phyloP scores from a whole-genome alignment of 306 rosid genomes.

The Lablab purpureus region DNA sequence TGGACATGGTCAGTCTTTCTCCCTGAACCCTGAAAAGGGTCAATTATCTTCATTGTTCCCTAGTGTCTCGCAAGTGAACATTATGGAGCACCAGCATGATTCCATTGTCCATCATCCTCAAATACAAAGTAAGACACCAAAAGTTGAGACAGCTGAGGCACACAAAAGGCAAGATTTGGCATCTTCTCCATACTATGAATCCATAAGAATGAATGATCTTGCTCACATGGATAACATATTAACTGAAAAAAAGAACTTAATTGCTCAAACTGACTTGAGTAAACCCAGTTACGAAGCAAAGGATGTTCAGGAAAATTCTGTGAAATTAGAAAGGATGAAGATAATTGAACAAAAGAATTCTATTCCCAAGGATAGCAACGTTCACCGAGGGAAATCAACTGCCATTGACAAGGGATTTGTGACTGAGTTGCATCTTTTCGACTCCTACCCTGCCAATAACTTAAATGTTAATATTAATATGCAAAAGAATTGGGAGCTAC shows the following conservation, averaged over 20 bases:
- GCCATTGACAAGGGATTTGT: conserved; percentile 37
- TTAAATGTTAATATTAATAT: conserved; percentile 28
- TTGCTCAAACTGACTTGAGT: conserved; percentile 44
- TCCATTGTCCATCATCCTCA: conserved; percentile 48
- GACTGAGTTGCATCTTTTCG: conserved; percentile 49
- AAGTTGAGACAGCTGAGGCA: conserved; percentile 51
- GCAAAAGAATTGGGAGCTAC: conserved; percentile 49
- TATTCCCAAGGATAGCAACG: conserved; percentile 50
- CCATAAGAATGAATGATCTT: conserved; percentile 48
- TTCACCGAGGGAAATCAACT: conserved; percentile 53
- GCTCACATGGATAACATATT: conserved; percentile 45
- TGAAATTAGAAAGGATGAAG: conserved; percentile 46
- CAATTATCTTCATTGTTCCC: conserved; percentile 54
- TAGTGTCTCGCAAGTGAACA: conserved; percentile 52
- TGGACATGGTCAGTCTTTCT: conserved; percentile 53
- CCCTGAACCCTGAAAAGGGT: conserved; percentile 58
- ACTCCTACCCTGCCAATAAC: conserved; percentile 45
- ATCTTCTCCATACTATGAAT: conserved; percentile 51
- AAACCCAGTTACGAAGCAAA: conserved; percentile 44
- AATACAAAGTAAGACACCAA: conserved; percentile 50
- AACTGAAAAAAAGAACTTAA: conserved; percentile 37
- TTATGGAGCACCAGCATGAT: conserved; percentile 49
- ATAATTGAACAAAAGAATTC: conserved; percentile 47
- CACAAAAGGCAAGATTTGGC: conserved; percentile 51
- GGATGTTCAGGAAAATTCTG: conserved; percentile 44